Evolutionary conservation across 2,329 filamentous ascomycete genomes (phyloP), one percentile per base, ranked within the genome.

Genomic region (Colletotrichum eremochloae): DNA sequence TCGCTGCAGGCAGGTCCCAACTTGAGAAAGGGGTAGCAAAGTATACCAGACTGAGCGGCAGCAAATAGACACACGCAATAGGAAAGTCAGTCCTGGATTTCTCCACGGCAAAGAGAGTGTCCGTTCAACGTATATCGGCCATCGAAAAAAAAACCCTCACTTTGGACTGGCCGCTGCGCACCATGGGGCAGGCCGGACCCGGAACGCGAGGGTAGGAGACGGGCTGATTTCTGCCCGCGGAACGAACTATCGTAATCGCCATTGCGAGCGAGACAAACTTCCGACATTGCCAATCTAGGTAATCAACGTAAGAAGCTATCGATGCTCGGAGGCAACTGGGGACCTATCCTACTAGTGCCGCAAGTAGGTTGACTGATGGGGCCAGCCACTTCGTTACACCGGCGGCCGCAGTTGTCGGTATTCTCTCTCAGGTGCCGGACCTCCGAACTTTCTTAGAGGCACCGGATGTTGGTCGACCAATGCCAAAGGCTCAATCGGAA

Each of bases 341-440:
- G 44, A 42, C 3, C 33, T 46, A 42, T 53, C 12, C 20, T 33
- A 50, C 46, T 9, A 64, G 38, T 69, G 69, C 69, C 60, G 60
- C 69, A 64, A 8, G 31, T 69, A 72, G 64, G 69, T 60, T 72
- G 65, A 29, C 50, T 33, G 44, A n/a, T 60, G 3, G 52, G 52
- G 40, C 44, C 44, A n/a, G 18, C 46, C 31, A 44, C 31, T 58
- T 65, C 65, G 65, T 61, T n/a, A 55, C 53, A 60, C 50, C 65
- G 58, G 65, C 46, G 11, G 29, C 52, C 29, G 18, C n/a, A 44
- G 44, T 60, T 64, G 55, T n/a, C 64, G 57, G 63, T 36, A 71
- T 36, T 9, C 44, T 38, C 69, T 33, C 46, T 50, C 53, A 33
- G 57, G 29, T 60, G 66, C 69, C 66, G 69, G 58, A 14, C 33